Base-by-base conservation (phyloP, 1,284 basidiomycete genomes). In the Ceratobasidium sp. region DNA sequence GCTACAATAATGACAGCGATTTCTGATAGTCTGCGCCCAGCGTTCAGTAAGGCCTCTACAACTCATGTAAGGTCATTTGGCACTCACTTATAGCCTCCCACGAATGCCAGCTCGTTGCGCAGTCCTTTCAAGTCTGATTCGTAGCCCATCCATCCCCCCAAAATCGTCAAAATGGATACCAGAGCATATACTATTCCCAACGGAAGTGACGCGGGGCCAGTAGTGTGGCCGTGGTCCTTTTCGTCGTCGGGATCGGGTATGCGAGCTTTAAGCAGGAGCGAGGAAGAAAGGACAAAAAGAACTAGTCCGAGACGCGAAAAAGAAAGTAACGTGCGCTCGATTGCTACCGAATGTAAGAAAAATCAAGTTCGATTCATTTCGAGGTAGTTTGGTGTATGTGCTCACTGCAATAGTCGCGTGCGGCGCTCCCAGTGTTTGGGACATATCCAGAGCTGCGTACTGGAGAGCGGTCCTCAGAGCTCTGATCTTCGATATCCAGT, bases 281-380 rank as follows among this genome's bases (percentile, higher is more conserved):
- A 70, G 8, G 73, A 38, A 13, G 74, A 66, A 9, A 75, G 49
- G 1, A 72, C 28, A 41, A 72, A 72, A 16, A 75, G 44, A 8
- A 75, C 54, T 1, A 75, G 52, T 18, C 73, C 74, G 5, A 75
- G 73, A 4, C 74, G 66, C 28, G 67, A 32, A 30, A 66, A 69
- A 13, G 73, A 66, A 13, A 75, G 59, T 23, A 73, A 71, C 11
- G 74, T 75, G 44, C 74, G 74, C 35, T 75, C 74, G 26, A 73
- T 73, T 38, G 74, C 74, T 75, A 26, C n/a, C 21, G 28, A 41
- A 21, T 9, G 23, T 16, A 11, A 9, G 35, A 14, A 50, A 9
- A 55, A 21, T 73, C 26, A 32, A 16, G 26, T 43, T 14, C 14
- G 13, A 35, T 30, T 30, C 9, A 41, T 32, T 32, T 11, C 18